Conservation (phyloP, 768 basidiomycete genomes). For the Kwoniella sp. region DNA sequence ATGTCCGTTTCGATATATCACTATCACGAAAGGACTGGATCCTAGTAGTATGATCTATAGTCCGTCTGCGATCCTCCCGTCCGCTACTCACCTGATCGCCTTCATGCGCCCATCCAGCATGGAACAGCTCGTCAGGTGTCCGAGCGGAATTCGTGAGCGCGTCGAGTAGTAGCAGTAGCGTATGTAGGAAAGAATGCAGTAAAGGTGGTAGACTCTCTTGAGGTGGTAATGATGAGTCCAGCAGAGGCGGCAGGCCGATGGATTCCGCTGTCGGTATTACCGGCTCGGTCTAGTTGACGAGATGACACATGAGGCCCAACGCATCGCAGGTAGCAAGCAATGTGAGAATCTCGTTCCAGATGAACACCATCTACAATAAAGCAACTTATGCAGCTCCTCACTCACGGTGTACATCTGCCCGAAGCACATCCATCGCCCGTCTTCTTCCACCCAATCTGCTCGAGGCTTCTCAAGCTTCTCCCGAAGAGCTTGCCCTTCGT, state of each 20-base stretch:
- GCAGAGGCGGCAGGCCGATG: conserved; percentile 35
- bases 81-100: conserved; percentile 44
- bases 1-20: not conserved
- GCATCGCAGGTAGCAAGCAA: not conserved
- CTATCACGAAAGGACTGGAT: not conserved
- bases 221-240: conserved; percentile 33
- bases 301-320: not conserved
- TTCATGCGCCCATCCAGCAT: conserved; percentile 43
- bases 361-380: no score
- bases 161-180: conserved; percentile 40
- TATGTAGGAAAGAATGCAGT: conserved; percentile 49
- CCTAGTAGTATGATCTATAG: no score
- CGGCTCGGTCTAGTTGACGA: conserved; percentile 29
- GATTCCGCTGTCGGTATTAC: conserved; percentile 35
- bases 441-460: conserved; percentile 43
- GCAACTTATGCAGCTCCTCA: conserved; percentile 4
- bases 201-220: conserved; percentile 37
- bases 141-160: conserved; percentile 41
- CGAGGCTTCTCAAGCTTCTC: conserved; percentile 31
- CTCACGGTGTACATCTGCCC: conserved; percentile 40
- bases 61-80: no score
- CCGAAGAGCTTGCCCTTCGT: conserved; percentile 19
- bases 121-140: conserved; percentile 42
- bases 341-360: not conserved
- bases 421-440: conserved; percentile 48